phyloP scores from a whole-genome alignment of 352 stramenopile genomes.

The Globisporangium cylindrosporum region DNA sequence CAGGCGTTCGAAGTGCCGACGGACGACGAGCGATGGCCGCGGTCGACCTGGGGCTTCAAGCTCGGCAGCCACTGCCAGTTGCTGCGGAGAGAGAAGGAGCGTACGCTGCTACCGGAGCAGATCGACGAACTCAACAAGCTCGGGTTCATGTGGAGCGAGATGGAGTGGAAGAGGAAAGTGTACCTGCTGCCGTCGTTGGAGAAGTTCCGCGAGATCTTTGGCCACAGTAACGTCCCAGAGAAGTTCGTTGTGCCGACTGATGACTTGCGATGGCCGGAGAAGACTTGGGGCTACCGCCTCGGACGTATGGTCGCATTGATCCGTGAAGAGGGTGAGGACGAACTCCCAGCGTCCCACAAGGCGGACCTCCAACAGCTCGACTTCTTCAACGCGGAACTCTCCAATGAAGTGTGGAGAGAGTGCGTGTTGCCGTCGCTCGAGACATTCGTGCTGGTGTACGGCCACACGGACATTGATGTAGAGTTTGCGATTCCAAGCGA shows the following conservation, averaged over 20 bases:
- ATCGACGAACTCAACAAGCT: slow-evolving; percentile 42
- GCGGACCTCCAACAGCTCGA: slow-evolving; percentile 33
- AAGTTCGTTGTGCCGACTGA: slow-evolving; percentile 29
- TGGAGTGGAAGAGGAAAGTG: slow-evolving; percentile 66
- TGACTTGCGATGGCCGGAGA: slow-evolving; percentile 23
- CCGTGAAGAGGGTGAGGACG: slow-evolving; percentile 5
- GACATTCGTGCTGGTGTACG: slow-evolving; percentile 28
- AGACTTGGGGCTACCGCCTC: slow-evolving; percentile 21
- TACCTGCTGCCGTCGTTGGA: slow-evolving; percentile 47
- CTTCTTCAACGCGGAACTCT: slow-evolving; percentile 35
- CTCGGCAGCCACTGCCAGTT: slow-evolving; percentile 90
- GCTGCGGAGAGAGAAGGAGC: slow-evolving; percentile 67
- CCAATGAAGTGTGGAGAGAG: slow-evolving; percentile 31
- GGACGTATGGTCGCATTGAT: slow-evolving; percentile 21
- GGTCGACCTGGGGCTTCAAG: slow-evolving; percentile 84
- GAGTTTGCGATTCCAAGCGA: slow-evolving; percentile 62
- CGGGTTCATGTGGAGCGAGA: slow-evolving; percentile 67
- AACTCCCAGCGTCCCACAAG: slow-evolving; percentile 2
- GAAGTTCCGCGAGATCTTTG: slow-evolving; percentile 28
- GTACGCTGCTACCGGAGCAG: slow-evolving; percentile 29
- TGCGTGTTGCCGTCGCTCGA: slow-evolving; percentile 41
- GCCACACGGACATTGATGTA: slow-evolving; percentile 32
- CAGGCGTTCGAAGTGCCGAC: slow-evolving; percentile 86
- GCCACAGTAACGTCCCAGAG: slow-evolving; percentile 39
- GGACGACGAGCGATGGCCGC: slow-evolving; percentile 71